phyloP scores from a whole-genome alignment of 2,329 filamentous ascomycete genomes.

The Pseudogymnoascus sp. region DNA sequence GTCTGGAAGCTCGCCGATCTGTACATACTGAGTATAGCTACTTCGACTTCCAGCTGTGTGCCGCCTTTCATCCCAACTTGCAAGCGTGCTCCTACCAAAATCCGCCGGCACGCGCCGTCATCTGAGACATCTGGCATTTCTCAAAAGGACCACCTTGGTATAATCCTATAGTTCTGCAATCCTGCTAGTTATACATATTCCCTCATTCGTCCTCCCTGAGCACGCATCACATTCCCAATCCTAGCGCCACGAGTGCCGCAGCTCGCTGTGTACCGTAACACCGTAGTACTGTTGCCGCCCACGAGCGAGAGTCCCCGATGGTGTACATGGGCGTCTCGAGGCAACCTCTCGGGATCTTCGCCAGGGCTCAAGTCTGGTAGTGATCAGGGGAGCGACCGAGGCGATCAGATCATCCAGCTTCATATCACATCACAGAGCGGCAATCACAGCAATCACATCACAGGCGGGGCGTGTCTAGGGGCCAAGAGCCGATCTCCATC shows the following conservation, averaged over 20 bases:
- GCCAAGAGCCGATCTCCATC: neutral
- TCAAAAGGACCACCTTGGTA: neutral
- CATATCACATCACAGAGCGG: neutral
- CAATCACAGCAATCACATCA: slow-evolving; percentile 2
- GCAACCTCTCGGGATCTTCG: neutral
- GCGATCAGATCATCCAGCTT: neutral
- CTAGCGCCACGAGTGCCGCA: neutral
- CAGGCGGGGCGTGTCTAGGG: neutral
- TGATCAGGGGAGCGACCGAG: neutral
- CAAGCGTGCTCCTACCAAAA: neutral
- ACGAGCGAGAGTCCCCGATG: neutral
- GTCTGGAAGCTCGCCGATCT: neutral
- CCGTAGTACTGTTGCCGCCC: neutral
- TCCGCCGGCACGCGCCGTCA: neutral
- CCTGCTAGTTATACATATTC: neutral
- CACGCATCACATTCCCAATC: neutral
- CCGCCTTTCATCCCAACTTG: neutral
- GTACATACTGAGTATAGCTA: neutral
- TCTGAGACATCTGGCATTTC: slow-evolving; percentile 1
- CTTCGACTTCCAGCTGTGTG: neutral
- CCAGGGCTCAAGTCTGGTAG: neutral
- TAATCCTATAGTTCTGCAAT: neutral
- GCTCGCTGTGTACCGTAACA: neutral
- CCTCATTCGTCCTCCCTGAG: neutral
- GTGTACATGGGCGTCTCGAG: neutral